Conservation (phyloP, 371 early-diverging fungal genomes). For the Gilbertella persicaria region DNA sequence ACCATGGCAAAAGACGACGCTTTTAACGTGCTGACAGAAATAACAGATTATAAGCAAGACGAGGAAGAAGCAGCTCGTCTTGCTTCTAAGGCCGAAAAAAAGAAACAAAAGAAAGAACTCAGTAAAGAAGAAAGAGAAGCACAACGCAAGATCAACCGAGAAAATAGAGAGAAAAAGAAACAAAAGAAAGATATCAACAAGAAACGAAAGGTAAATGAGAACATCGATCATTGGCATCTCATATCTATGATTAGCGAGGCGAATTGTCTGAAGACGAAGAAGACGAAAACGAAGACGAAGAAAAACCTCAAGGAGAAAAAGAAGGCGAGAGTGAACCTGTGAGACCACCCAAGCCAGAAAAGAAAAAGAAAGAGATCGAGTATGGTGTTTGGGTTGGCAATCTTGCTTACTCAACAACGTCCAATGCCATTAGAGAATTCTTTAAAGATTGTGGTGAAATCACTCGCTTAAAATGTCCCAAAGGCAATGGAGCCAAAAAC, state of each 20-base stretch:
- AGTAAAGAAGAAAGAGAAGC: slow-evolving; percentile 42
- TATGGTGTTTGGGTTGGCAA: slow-evolving; percentile 81
- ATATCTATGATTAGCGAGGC: slow-evolving; percentile 32
- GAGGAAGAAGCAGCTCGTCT: slow-evolving; percentile 16
- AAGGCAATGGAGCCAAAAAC: slow-evolving; percentile 41
- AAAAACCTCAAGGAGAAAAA: slow-evolving; percentile 22
- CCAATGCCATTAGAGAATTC: slow-evolving; percentile 56
- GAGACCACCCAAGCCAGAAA: slow-evolving; percentile 39
- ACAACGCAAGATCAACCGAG: slow-evolving; percentile 42
- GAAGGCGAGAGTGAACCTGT: slow-evolving; percentile 24
- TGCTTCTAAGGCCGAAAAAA: slow-evolving; percentile 20
- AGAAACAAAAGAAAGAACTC: slow-evolving; percentile 19
- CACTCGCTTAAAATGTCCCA: slow-evolving; percentile 73
- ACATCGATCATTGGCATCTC: background rate
- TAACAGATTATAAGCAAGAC: slow-evolving; percentile 13
- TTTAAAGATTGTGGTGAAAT: slow-evolving; percentile 61
- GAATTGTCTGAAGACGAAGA: slow-evolving; percentile 39
- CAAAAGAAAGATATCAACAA: slow-evolving; percentile 42
- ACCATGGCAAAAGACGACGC: slow-evolving; percentile 19
- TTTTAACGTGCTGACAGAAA: slow-evolving; percentile 26
- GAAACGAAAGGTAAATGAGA: slow-evolving; percentile 41
- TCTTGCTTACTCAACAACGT: slow-evolving; percentile 61
- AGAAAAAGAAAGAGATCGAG: slow-evolving; percentile 45
- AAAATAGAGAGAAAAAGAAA: slow-evolving; percentile 48
- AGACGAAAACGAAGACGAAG: slow-evolving; percentile 19